phyloP scores from a whole-genome alignment of 192 early-diverging fungal genomes.

The Martensiomyces pterosporus region DNA sequence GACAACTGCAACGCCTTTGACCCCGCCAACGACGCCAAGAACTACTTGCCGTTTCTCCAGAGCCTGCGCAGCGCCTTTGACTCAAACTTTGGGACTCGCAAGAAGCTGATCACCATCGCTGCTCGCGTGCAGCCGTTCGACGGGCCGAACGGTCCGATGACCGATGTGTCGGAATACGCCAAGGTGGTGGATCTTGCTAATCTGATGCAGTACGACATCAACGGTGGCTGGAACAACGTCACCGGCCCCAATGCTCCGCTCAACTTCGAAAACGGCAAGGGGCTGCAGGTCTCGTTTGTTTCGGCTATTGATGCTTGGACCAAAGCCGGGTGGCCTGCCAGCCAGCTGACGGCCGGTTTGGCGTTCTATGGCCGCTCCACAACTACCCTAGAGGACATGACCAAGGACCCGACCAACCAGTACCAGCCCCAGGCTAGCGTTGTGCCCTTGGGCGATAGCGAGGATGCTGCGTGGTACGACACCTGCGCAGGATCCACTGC shows the following conservation, averaged over 20 bases:
- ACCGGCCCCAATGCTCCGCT: slow-evolving; percentile 64
- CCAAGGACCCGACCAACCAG: slow-evolving; percentile 16
- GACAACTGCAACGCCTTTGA: slow-evolving; percentile 48
- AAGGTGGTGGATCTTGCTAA: slow-evolving; percentile 59
- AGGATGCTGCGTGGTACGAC: slow-evolving; percentile 56
- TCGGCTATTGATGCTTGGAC: slow-evolving; percentile 57
- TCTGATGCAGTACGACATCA: slow-evolving; percentile 64
- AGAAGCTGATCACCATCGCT: slow-evolving; percentile 62
- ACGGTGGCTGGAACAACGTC: slow-evolving; percentile 51
- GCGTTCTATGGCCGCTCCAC: slow-evolving; percentile 60
- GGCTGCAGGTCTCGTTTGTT: slow-evolving; percentile 38
- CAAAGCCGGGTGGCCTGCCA: slow-evolving; percentile 54
- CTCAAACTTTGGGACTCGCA: slow-evolving; percentile 20
- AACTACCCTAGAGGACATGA: slow-evolving; percentile 32
- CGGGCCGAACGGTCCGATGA: slow-evolving; percentile 32
- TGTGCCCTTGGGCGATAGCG: slow-evolving; percentile 50
- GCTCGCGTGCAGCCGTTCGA: slow-evolving; percentile 56
- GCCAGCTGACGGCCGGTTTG: slow-evolving; percentile 57
- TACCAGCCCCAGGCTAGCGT: slow-evolving; percentile 13
- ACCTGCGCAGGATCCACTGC: slow-evolving; percentile 42
- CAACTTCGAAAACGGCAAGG: slow-evolving; percentile 24
- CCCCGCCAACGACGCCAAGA: slow-evolving; percentile 52
- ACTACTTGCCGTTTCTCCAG: slow-evolving; percentile 57
- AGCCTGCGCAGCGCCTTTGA: slow-evolving; percentile 55
- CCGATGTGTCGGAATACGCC: slow-evolving; percentile 57